Evolutionary conservation across 169 alveolate genomes (phyloP).

Genomic region (Plasmodium yoelii): DNA sequence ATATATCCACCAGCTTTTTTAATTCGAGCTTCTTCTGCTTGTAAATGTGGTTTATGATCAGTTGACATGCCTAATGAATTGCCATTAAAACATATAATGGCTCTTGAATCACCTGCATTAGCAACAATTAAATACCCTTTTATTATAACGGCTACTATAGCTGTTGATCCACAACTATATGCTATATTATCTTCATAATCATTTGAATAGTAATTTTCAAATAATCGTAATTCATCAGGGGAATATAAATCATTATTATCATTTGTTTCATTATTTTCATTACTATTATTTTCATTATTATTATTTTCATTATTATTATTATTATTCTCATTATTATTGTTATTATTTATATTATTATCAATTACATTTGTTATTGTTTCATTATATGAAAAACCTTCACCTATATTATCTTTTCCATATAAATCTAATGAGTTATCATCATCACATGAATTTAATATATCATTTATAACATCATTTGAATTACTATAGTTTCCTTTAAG

Average conservation of each 20-base stretch:
- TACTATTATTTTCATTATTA: slow-evolving; percentile 21
- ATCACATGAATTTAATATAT: slow-evolving; percentile 8
- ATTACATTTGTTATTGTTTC: slow-evolving; percentile 62
- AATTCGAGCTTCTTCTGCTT: slow-evolving; percentile 94
- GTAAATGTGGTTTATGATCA: slow-evolving; percentile 98
- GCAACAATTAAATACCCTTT: slow-evolving; percentile 92
- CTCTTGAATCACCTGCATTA: slow-evolving; percentile 99
- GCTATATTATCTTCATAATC: slow-evolving; percentile 81
- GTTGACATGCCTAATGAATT: slow-evolving; percentile 93
- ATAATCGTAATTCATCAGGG: slow-evolving; percentile 49
- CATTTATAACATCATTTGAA: slow-evolving; percentile 15
- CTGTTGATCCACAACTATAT: slow-evolving; percentile 91
- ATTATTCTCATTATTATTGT: slow-evolving; percentile 5
- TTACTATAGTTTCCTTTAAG: neutral
- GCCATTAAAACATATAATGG: slow-evolving; percentile 94
- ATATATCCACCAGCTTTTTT: slow-evolving; percentile 96
- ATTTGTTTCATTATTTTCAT: slow-evolving; percentile 28
- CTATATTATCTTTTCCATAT: slow-evolving; percentile 39
- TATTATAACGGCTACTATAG: slow-evolving; percentile 89
- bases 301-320: slow-evolving; percentile 20
- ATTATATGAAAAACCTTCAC: slow-evolving; percentile 40
- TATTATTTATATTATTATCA: slow-evolving; percentile 64
- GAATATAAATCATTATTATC: slow-evolving; percentile 64
- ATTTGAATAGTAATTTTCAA: slow-evolving; percentile 70
- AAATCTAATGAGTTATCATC: slow-evolving; percentile 21